Conservation (phyloP, 345 rosid species). For the Noccaea caerulescens region DNA sequence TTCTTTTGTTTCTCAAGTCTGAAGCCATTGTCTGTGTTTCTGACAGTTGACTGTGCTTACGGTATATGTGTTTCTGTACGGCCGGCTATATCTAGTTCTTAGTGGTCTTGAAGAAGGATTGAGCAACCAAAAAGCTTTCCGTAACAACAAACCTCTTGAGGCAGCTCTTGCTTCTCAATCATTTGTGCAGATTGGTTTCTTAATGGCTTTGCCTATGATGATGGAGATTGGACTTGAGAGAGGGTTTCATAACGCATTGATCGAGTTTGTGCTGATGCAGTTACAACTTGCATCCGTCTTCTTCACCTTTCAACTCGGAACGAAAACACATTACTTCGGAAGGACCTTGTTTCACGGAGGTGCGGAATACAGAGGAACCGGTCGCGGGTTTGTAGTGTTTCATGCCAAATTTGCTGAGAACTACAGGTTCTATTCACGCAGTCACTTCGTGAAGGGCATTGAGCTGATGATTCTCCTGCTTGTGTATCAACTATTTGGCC, state of each 20-base stretch:
- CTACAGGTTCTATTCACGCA: constrained; percentile 66
- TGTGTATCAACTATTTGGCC: constrained; percentile 59
- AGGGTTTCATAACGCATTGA: constrained; percentile 65
- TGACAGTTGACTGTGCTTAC: constrained; percentile 62
- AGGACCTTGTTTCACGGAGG: constrained; percentile 85
- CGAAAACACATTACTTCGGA: constrained; percentile 68
- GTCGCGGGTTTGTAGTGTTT: constrained; percentile 88
- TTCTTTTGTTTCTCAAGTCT: constrained; percentile 4
- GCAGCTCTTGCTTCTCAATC: constrained; percentile 74
- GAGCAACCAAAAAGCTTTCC: constrained; percentile 46
- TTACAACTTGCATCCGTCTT: constrained; percentile 66
- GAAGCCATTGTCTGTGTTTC: constrained; percentile 28
- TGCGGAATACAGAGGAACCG: constrained; percentile 83
- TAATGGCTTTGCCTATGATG: constrained; percentile 71
- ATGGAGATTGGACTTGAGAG: constrained; percentile 81
- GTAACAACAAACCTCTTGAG: constrained; percentile 59
- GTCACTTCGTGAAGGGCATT: constrained; percentile 72
- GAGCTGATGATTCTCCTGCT: constrained; percentile 68
- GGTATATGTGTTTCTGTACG: constrained; percentile 66
- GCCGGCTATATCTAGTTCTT: constrained; percentile 62
- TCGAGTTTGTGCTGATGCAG: constrained; percentile 70
- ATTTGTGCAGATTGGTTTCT: constrained; percentile 67
- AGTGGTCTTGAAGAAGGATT: constrained; percentile 64
- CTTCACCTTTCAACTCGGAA: constrained; percentile 76
- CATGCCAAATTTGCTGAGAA: constrained; percentile 89